Conservation (phyloP, 768 basidiomycete species). For the Fibroporia radiculosa region DNA sequence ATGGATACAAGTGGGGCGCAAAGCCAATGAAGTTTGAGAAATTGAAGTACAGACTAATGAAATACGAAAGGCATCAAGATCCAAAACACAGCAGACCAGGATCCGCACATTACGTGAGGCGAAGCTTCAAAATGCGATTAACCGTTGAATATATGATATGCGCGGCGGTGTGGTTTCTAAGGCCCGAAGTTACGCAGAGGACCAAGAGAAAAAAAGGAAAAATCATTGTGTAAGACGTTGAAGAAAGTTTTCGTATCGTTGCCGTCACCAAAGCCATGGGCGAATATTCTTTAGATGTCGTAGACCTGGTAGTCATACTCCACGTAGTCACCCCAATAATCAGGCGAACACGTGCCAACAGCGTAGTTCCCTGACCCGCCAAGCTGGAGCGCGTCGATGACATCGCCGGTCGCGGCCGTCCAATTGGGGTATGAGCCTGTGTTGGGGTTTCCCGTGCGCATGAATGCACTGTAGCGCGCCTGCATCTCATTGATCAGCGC, state of each 20-base stretch:
- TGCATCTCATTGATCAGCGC: conserved; percentile 53
- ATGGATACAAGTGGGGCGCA: conserved; percentile 12
- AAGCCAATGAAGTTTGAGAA: background rate
- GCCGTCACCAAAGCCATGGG: background rate
- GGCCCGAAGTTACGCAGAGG: background rate
- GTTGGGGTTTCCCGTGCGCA: conserved; percentile 57
- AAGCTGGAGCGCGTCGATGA: conserved; percentile 52
- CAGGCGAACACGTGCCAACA: conserved; percentile 52
- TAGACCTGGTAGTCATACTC: conserved; percentile 69
- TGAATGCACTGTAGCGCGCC: conserved; percentile 58
- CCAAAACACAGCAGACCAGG: background rate
- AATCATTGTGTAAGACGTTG: background rate
- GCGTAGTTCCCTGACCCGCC: conserved; percentile 48
- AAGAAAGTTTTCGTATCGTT: background rate
- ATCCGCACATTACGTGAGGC: conserved; percentile 1
- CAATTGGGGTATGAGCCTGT: conserved; percentile 38
- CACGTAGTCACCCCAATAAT: conserved; percentile 60
- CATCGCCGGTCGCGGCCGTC: conserved; percentile 40
- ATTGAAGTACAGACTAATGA: background rate
- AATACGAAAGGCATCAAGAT: background rate
- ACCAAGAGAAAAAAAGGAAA: background rate
- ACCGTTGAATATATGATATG: conserved; percentile 2
- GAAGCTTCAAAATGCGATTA: conserved; percentile 1
- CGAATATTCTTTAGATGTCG: conserved; percentile 17
- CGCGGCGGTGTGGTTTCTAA: too few relatives aligned